These are phyloP conservation scores for Coccomyxa sp. DNA, from an alignment of 139 green algal genomes.

Conservation along the genomic window DNA sequence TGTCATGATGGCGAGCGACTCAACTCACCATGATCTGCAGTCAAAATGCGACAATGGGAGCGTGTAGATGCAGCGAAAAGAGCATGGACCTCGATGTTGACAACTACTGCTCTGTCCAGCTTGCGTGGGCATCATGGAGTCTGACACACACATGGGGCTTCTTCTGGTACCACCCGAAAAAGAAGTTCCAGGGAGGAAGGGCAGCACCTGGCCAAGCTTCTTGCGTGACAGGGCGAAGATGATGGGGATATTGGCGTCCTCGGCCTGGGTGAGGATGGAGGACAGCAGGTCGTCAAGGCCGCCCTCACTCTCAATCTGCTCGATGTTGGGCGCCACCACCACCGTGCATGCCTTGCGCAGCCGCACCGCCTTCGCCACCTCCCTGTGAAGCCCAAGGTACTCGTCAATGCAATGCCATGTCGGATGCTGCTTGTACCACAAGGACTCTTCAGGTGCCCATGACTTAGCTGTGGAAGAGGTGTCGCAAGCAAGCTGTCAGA, in stretches of 20 bases:
- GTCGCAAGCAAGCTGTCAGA: not conserved
- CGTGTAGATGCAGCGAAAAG: too few species aligned
- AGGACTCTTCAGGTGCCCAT: too few species aligned
- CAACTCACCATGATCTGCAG: too few species aligned
- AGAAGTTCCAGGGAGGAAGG: not conserved
- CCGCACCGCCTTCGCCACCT: conserved; percentile 72
- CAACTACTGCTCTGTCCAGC: too few species aligned
- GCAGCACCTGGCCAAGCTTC: conserved; percentile 60
- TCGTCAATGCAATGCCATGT: not conserved
- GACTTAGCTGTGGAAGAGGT: not conserved
- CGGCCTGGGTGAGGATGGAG: conserved; percentile 49
- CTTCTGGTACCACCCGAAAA: too few species aligned
- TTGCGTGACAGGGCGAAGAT: conserved; percentile 78
- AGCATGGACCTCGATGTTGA: too few species aligned
- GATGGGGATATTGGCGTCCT: conserved; percentile 32
- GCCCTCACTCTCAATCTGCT: conserved; percentile 46
- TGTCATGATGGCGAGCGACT: too few species aligned
- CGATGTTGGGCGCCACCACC: conserved; percentile 77
- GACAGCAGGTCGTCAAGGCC: conserved; percentile 52
- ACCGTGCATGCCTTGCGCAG: conserved; percentile 35
- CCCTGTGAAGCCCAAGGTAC: conserved; percentile 12
- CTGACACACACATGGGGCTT: too few species aligned
- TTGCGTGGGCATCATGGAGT: too few species aligned
- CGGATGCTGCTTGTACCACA: too few species aligned
- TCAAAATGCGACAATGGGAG: too few species aligned